Evolutionary conservation across 352 stramenopile species (phyloP), one percentile per base, ranked within the genome.

Genomic region (Pseudoperonospora humuli): DNA sequence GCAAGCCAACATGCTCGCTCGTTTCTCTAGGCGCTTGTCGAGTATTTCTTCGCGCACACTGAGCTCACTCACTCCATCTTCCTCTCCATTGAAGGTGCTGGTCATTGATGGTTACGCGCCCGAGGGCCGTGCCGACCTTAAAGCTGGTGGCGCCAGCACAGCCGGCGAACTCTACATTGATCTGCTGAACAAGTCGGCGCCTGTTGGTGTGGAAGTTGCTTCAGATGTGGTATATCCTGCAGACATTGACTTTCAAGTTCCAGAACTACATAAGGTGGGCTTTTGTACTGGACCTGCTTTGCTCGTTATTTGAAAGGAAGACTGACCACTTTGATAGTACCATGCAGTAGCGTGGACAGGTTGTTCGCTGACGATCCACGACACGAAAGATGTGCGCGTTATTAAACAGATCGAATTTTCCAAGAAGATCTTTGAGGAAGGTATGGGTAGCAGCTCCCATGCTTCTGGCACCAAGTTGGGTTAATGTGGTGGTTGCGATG

Each of bases 31-130:
- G 3, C 54, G 36, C 34, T 23, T 57, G 19, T 23, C 53, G 18
- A 10, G 29, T 7, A 37, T 13, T 18, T 31, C 35, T 35, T 42
- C 53, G 26, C 57, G 45, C 20, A 47, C 50, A 14, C 14, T 73
- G 33, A 59, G 47, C 18, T 64, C 50, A 27, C 7, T 32, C 17
- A n/a, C 38, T 17, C 37, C 41, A 31, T 45, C 67, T 11, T 62
- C 69, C 32, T 63, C 67, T 28, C 58, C 69, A 17, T 50, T 86
- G 13, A 79, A 70, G 13, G 52, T 86, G 39, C 55, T 90, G n/a
- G 58, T 90, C 35, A 85, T 90, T 13, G 77, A 87, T 42, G 73
- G 77, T 35, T 90, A 90, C 59, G 74, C 73, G n/a, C 61, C 64
- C 9, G 70, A 87, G 24, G 77, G 75, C 11, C 68, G 77, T 29